Percentiles rank a stretch among this genome's conserved stretches.
phyloP scores from a whole-genome alignment of 1,284 basidiomycete species.

The Austroboletus niveus region DNA sequence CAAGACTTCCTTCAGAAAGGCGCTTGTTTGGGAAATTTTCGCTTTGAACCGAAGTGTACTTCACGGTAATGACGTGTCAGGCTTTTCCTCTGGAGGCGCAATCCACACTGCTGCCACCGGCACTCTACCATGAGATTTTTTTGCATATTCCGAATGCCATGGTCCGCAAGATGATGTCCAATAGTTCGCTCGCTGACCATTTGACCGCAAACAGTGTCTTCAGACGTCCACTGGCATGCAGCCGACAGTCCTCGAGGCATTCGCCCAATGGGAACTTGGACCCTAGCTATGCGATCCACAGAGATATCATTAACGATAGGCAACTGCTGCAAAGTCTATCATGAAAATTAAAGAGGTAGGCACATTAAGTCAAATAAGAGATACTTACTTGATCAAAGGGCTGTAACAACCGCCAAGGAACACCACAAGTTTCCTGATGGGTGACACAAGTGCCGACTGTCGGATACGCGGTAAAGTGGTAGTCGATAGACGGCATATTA shows the following conservation, averaged over 20 bases:
- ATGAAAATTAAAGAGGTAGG: neutral
- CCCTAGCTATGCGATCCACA: neutral
- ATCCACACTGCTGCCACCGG: slow-evolving; percentile 13
- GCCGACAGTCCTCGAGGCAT: neutral
- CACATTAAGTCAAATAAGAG: neutral
- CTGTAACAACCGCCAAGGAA: too few relatives aligned
- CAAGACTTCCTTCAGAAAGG: neutral
- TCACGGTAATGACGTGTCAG: slow-evolving; percentile 15
- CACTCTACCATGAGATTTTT: slow-evolving; percentile 3
- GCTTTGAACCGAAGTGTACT: slow-evolving; percentile 15
- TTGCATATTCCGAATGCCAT: slow-evolving; percentile 13
- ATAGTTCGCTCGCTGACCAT: neutral
- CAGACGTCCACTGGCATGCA: slow-evolving; percentile 10
- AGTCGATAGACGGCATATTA: neutral
- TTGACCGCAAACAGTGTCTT: slow-evolving; percentile 6
- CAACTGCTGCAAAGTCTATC: neutral
- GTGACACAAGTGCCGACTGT: neutral
- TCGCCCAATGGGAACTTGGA: neutral
- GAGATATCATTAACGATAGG: neutral
- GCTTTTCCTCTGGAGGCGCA: slow-evolving; percentile 1
- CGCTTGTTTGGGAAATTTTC: neutral
- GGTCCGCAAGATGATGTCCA: slow-evolving; percentile 14
- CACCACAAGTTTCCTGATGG: too few relatives aligned
- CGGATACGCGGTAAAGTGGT: neutral
- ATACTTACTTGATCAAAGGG: too few relatives aligned